Evolutionary conservation across 768 basidiomycete species (phyloP).

Genomic region (Sarcodon aspratus): DNA sequence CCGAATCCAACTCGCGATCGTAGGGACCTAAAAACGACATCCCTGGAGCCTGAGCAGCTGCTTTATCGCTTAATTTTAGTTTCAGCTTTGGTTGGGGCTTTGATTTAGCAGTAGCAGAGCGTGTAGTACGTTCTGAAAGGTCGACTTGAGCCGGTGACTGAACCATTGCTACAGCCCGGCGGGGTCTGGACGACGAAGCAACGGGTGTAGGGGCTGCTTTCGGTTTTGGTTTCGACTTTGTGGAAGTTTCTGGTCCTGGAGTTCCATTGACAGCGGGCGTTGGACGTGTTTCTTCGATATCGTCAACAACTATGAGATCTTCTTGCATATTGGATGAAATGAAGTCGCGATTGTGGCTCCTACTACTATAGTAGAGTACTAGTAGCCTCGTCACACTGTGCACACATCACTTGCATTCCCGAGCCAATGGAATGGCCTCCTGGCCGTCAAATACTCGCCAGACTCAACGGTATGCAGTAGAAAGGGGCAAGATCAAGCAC

Average conservation of each 20-base stretch:
- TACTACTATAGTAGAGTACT: no score
- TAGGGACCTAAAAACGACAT: conserved; percentile 86
- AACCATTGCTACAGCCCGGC: neutral
- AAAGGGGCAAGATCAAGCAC: conserved; percentile 14
- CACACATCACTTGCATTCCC: no score
- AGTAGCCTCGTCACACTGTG: no score
- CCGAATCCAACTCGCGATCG: conserved; percentile 90
- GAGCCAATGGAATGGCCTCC: conserved; percentile 69
- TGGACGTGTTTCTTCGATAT: neutral
- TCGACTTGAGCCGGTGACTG: neutral
- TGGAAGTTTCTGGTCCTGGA: neutral
- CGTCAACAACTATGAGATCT: neutral
- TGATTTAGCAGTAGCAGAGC: conserved; percentile 11
- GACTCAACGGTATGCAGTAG: conserved; percentile 4
- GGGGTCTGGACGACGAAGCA: neutral
- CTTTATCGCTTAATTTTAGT: conserved; percentile 78
- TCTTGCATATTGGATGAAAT: neutral
- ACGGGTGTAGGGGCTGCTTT: neutral
- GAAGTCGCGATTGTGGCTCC: no score
- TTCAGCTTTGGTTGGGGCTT: conserved; percentile 59
- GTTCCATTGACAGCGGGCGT: neutral
- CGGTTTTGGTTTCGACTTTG: neutral
- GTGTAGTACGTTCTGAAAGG: conserved; percentile 8
- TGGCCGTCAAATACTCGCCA: conserved; percentile 50
- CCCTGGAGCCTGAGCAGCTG: conserved; percentile 70